Evolutionary conservation across 2,329 filamentous ascomycete species (phyloP).

Genomic region (Phaeomoniella chlamydospora): DNA sequence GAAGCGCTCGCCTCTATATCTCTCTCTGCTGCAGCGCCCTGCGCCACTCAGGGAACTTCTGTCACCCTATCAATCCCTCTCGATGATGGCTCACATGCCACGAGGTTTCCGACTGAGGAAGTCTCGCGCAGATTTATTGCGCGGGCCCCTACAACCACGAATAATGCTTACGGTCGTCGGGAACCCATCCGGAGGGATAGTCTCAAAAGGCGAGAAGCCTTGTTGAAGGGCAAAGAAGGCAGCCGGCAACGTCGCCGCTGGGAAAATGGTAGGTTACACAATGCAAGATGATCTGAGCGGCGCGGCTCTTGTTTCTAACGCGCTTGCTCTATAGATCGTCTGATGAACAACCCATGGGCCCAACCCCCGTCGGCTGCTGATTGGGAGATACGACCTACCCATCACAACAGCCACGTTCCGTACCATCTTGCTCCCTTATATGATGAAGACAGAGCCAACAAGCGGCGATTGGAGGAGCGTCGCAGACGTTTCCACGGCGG

Average conservation of each 20-base stretch:
- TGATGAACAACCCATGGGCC: conserved; percentile 73
- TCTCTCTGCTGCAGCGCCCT: conserved; percentile 39
- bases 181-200: conserved; percentile 45
- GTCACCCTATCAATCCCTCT: conserved; percentile 61
- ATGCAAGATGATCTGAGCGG: conserved; percentile 2
- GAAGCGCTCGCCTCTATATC: conserved; percentile 33
- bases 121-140: neutral
- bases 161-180: conserved; percentile 33
- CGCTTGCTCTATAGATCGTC: conserved; percentile 46
- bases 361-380: conserved; percentile 70
- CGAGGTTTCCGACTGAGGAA: conserved; percentile 10
- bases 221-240: conserved; percentile 83
- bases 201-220: conserved; percentile 52
- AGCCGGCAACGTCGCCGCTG: conserved; percentile 73
- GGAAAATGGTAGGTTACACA: conserved; percentile 64
- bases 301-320: neutral
- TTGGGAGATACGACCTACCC: conserved; percentile 69
- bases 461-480: conserved; percentile 25
- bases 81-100: conserved; percentile 47
- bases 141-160: conserved; percentile 15
- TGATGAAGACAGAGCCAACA: conserved; percentile 41
- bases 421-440: conserved; percentile 82
- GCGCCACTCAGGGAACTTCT: conserved; percentile 35
- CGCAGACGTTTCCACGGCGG: conserved; percentile 13
- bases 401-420: conserved; percentile 59